Percentiles rank a stretch among this genome's conserved stretches.
Conservation (phyloP, 2,329 filamentous ascomycete species). For the Epichloe uncinata region DNA sequence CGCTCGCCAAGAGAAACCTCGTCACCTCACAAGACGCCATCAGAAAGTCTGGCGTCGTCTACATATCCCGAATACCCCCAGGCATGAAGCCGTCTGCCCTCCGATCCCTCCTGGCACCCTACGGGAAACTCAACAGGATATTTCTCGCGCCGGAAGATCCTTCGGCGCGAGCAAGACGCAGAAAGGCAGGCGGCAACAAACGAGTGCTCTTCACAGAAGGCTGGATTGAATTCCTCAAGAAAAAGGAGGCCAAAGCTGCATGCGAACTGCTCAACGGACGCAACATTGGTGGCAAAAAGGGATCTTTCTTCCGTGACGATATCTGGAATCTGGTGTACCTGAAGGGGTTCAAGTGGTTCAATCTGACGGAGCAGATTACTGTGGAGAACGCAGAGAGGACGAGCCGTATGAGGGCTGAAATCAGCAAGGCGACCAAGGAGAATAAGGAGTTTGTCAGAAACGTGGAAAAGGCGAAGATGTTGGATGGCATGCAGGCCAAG, state of each 20-base stretch:
- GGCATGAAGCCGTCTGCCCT: slow-evolving; percentile 80
- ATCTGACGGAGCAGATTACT: slow-evolving; percentile 63
- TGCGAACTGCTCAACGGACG: slow-evolving; percentile 65
- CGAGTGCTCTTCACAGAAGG: slow-evolving; percentile 72
- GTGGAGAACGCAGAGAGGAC: slow-evolving; percentile 69
- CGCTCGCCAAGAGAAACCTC: slow-evolving; percentile 54
- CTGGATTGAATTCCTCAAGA: slow-evolving; percentile 71
- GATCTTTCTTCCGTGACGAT: slow-evolving; percentile 72
- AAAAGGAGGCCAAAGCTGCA: slow-evolving; percentile 63
- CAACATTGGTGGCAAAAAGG: slow-evolving; percentile 72
- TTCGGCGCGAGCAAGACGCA: slow-evolving; percentile 48
- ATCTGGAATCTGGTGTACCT: slow-evolving; percentile 77
- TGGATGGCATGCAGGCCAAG: slow-evolving; percentile 57
- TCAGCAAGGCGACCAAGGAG: slow-evolving; percentile 61
- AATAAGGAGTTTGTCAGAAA: slow-evolving; percentile 73
- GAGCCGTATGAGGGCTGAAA: slow-evolving; percentile 64
- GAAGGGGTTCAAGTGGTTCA: slow-evolving; percentile 71
- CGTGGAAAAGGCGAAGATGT: slow-evolving; percentile 66
- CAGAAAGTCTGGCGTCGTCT: slow-evolving; percentile 66
- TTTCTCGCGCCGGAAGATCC: slow-evolving; percentile 70
- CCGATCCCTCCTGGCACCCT: slow-evolving; percentile 59
- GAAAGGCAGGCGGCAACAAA: slow-evolving; percentile 67
- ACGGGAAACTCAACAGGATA: slow-evolving; percentile 63
- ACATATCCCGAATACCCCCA: slow-evolving; percentile 71
- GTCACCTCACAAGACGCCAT: slow-evolving; percentile 50